phyloP scores from a whole-genome alignment of 148 eudicot species.

The Pharnaceum exiguum region DNA sequence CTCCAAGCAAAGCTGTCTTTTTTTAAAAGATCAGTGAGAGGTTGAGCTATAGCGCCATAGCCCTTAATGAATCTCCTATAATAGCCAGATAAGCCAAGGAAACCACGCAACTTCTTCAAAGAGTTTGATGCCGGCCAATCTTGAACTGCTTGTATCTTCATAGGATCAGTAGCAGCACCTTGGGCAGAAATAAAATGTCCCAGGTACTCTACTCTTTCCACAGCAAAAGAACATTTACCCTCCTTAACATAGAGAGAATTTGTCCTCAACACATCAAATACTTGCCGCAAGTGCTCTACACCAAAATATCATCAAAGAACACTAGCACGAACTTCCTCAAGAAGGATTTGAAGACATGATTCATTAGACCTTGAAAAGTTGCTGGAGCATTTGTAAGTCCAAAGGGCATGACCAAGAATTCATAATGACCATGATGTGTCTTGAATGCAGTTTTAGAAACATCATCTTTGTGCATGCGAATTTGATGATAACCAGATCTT shows the following conservation, averaged over 20 bases:
- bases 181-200: no score
- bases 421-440: no score
- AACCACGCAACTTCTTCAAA: neutral
- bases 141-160: neutral
- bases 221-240: slow-evolving; percentile 12
- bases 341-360: no score
- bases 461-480: neutral
- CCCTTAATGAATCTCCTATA: no score
- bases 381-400: slow-evolving; percentile 4
- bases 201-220: neutral
- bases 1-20: no score
- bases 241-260: no score
- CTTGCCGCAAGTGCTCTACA: neutral
- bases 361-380: no score
- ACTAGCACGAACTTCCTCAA: no score
- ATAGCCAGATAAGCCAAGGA: neutral
- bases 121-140: slow-evolving; percentile 10
- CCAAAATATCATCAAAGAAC: slow-evolving; percentile 3
- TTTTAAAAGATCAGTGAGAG: no score
- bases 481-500: neutral
- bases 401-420: neutral
- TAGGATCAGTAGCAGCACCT: slow-evolving; percentile 4
- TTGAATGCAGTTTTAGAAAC: neutral
- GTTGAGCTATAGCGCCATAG: no score
- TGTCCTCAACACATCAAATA: neutral